Evolutionary conservation across 2,329 filamentous ascomycete genomes (phyloP).

Genomic region (Onygena corvina): DNA sequence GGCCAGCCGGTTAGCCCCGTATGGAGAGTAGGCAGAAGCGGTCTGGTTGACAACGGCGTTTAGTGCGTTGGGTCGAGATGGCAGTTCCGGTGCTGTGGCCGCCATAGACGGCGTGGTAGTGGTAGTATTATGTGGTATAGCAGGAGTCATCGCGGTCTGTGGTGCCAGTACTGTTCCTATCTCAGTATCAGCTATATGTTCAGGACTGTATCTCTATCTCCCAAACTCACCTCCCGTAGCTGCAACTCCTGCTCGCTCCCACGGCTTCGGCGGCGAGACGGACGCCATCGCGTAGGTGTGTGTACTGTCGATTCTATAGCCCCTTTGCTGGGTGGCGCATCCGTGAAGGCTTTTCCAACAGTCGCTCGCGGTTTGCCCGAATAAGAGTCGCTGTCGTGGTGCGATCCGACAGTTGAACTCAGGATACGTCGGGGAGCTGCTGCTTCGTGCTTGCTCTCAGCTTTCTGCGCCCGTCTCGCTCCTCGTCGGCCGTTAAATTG

Average conservation of each 20-base stretch:
- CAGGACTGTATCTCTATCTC: not conserved
- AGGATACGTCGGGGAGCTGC: no score
- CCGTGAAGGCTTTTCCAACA: not conserved
- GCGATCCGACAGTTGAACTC: no score
- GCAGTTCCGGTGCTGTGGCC: conserved; percentile 54
- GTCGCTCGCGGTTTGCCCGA: no score
- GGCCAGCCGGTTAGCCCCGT: conserved; percentile 46
- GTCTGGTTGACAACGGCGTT: conserved; percentile 74
- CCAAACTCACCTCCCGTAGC: conserved; percentile 40
- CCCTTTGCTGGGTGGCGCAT: not conserved
- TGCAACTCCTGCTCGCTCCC: conserved; percentile 63
- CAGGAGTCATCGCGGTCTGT: conserved; percentile 20
- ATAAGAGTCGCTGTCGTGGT: no score
- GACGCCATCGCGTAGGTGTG: conserved; percentile 43
- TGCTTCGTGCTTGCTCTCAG: no score
- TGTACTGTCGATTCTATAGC: not conserved
- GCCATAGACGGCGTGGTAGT: conserved; percentile 35
- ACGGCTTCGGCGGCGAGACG: conserved; percentile 86
- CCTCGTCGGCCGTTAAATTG: no score
- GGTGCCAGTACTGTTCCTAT: not conserved
- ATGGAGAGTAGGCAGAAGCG: conserved; percentile 65
- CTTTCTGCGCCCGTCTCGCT: no score
- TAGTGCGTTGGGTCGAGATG: conserved; percentile 67
- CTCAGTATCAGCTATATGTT: not conserved
- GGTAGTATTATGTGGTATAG: conserved; percentile 14